Conservation (phyloP, 768 basidiomycete genomes). For the Pseudohyphozyma bogoriensis region DNA sequence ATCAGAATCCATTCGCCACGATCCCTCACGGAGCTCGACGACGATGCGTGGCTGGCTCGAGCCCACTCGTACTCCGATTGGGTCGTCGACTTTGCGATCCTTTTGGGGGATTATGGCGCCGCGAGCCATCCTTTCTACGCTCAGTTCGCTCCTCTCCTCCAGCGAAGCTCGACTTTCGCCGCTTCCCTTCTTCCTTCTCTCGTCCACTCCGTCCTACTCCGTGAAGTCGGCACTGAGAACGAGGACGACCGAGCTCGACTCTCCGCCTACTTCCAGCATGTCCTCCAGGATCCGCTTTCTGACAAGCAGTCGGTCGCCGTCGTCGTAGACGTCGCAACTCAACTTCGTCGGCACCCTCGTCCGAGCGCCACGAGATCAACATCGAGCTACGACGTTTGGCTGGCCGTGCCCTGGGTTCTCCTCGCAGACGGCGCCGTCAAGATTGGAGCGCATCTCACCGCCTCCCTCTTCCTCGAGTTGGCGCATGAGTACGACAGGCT, state of each 20-base stretch:
- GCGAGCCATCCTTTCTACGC: constrained; percentile 53
- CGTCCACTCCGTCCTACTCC: constrained; percentile 54
- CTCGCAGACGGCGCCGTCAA: constrained; percentile 62
- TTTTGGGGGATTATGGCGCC: constrained; percentile 18
- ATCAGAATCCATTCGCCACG: neutral
- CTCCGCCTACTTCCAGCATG: constrained; percentile 48
- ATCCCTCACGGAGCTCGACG: neutral
- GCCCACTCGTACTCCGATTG: constrained; percentile 1
- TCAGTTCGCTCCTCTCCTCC: constrained; percentile 54
- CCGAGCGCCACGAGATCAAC: constrained; percentile 48
- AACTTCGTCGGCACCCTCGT: constrained; percentile 55
- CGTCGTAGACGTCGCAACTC: constrained; percentile 65
- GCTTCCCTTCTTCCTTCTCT: constrained; percentile 62
- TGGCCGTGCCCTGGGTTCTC: constrained; percentile 61
- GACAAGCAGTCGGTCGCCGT: constrained; percentile 46
- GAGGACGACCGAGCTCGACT: constrained; percentile 33
- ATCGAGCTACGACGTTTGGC: constrained; percentile 49
- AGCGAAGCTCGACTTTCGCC: constrained; percentile 50
- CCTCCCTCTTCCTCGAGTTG: constrained; percentile 78
- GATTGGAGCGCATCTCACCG: constrained; percentile 79
- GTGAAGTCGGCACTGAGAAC: constrained; percentile 3
- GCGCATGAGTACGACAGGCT: constrained; percentile 47
- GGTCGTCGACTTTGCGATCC: constrained; percentile 12
- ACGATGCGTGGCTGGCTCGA: neutral
- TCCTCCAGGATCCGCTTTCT: constrained; percentile 44